Conservation (phyloP, 176 grass and related monocot genomes). For the Metroxylon sagu region DNA sequence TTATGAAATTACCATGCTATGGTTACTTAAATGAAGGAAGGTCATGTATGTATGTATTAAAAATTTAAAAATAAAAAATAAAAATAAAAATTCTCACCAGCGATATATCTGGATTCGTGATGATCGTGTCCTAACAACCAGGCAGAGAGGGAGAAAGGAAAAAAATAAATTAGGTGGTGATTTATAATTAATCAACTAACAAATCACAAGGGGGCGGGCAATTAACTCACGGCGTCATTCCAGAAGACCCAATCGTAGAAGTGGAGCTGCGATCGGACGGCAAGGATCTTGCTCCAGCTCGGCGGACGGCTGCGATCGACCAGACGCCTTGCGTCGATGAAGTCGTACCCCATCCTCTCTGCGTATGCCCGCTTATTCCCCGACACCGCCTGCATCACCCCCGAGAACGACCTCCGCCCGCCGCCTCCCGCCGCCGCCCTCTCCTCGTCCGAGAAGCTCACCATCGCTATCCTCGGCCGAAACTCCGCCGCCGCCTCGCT, state of each 20-base stretch:
- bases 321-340: conserved; percentile 30
- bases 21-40: too few relatives aligned
- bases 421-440: not conserved
- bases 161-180: too few relatives aligned
- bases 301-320: conserved; percentile 59
- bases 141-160: too few relatives aligned
- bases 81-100: too few relatives aligned
- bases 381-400: conserved; percentile 35
- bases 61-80: not conserved
- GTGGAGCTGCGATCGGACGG: conserved; percentile 38
- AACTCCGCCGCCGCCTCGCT: not conserved
- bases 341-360: conserved; percentile 34
- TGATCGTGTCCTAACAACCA: conserved; percentile 48
- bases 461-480: conserved; percentile 34
- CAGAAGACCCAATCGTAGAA: conserved; percentile 82
- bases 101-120: too few relatives aligned
- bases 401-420: conserved; percentile 44
- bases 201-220: too few relatives aligned
- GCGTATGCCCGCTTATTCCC: conserved; percentile 60
- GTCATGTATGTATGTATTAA: not conserved
- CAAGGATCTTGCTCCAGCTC: conserved; percentile 81
- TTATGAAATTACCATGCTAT: too few relatives aligned
- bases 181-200: too few relatives aligned
- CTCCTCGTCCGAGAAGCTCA: conserved; percentile 67
- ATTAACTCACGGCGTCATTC: conserved; percentile 65